A percentile compares a stretch with the other conserved stretches of the same genome.
These are phyloP conservation scores for Lodderomyces metapsilosis DNA, from an alignment of 1,139 yeast genomes.

Conservation along the genomic window DNA sequence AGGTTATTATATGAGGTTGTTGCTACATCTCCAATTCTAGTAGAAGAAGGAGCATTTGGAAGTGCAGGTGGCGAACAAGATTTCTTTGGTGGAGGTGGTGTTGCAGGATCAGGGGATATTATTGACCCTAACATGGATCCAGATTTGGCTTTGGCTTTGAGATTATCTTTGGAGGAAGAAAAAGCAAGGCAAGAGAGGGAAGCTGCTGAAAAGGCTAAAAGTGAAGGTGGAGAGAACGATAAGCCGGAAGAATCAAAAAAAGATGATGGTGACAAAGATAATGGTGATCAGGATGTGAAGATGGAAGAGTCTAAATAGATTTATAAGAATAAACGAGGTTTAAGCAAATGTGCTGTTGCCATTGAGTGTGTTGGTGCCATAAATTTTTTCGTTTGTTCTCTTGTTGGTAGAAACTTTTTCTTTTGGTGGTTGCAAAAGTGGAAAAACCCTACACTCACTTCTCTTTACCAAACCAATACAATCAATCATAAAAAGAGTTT, in stretches of 20 bases:
- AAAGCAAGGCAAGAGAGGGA: constrained; percentile 72
- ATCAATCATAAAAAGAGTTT: neutral
- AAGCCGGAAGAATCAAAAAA: constrained; percentile 33
- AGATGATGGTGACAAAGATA: constrained; percentile 43
- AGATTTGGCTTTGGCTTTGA: constrained; percentile 90
- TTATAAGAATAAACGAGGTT: neutral
- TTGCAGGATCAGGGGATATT: constrained; percentile 52
- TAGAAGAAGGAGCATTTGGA: constrained; percentile 48
- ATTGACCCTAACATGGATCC: constrained; percentile 95
- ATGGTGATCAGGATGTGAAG: constrained; percentile 20
- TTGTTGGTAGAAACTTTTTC: neutral
- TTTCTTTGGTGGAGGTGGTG: constrained; percentile 38
- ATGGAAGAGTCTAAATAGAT: constrained; percentile 16
- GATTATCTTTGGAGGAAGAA: constrained; percentile 82
- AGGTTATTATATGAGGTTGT: constrained; percentile 72
- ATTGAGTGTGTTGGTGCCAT: no score
- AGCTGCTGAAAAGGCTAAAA: constrained; percentile 40
- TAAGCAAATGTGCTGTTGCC: no score
- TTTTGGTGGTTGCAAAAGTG: neutral
- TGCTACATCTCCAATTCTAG: constrained; percentile 66
- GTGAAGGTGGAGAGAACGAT: constrained; percentile 45
- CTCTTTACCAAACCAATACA: neutral
- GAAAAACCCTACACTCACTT: neutral
- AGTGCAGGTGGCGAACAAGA: constrained; percentile 9
- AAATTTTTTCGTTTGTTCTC: neutral